Conservation (phyloP, 2,329 filamentous ascomycete genomes). For the Laburnicola sp. region DNA sequence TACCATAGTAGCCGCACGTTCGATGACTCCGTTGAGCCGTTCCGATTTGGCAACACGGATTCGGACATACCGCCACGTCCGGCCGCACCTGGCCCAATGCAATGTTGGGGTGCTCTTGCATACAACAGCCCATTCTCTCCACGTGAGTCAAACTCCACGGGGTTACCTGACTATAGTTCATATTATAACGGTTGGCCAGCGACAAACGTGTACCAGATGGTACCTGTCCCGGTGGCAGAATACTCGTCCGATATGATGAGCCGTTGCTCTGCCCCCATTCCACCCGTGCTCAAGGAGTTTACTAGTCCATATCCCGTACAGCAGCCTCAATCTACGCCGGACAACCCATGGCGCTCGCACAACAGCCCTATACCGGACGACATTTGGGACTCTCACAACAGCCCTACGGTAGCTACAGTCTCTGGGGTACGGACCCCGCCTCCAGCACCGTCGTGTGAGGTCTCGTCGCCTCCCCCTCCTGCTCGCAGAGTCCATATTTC, state of each 20-base stretch:
- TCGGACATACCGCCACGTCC: constrained; percentile 26
- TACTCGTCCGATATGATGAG: neutral
- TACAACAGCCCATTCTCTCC: constrained; percentile 13
- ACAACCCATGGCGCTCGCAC: neutral
- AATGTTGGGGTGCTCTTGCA: constrained; percentile 10
- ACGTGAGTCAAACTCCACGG: constrained; percentile 3
- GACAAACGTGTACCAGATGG: neutral
- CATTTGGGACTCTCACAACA: constrained; percentile 6
- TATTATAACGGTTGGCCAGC: neutral
- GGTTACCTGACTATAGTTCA: constrained; percentile 10
- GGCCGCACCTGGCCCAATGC: constrained; percentile 14
- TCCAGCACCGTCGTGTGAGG: constrained; percentile 15
- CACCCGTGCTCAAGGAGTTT: neutral
- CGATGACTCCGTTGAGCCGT: neutral
- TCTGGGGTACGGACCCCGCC: constrained; percentile 27
- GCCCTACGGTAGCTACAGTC: constrained; percentile 3
- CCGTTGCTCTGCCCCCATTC: neutral
- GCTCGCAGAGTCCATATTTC: constrained; percentile 33
- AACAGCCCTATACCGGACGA: constrained; percentile 8
- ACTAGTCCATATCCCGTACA: neutral
- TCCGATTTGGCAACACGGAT: constrained; percentile 5
- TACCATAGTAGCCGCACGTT: neutral
- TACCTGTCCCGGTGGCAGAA: neutral
- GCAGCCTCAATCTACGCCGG: neutral
- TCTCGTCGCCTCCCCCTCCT: constrained; percentile 18